A percentile compares a stretch with the other conserved stretches of the same genome.
These are phyloP conservation scores for Aspergillus fumigatiaffinis DNA, from an alignment of 2,329 filamentous ascomycete species.

Conservation along the genomic window DNA sequence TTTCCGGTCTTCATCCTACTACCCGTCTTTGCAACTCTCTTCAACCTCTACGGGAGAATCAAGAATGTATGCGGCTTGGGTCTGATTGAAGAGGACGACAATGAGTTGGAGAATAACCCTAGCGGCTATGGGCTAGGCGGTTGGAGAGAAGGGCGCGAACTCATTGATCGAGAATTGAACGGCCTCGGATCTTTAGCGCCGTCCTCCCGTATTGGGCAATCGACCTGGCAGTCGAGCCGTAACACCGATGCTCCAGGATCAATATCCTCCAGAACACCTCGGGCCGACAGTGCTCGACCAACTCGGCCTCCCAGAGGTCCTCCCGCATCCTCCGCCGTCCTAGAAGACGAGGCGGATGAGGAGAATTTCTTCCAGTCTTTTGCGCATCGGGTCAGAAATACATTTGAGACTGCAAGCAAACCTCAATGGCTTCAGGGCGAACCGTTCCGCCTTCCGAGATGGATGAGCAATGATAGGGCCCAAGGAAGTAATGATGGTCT, in stretches of 20 bases:
- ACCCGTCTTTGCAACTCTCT: conserved; percentile 78
- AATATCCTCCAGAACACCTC: conserved; percentile 32
- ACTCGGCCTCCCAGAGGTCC: conserved; percentile 29
- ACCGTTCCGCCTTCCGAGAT: conserved; percentile 71
- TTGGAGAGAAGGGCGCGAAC: conserved; percentile 86
- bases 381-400: conserved; percentile 83
- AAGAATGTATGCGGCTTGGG: conserved; percentile 76
- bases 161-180: conserved; percentile 82
- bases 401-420: conserved; percentile 75
- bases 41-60: conserved; percentile 82
- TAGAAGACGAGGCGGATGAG: conserved; percentile 62
- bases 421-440: conserved; percentile 79
- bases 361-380: conserved; percentile 82
- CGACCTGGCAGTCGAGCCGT: conserved; percentile 24
- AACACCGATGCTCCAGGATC: conserved; percentile 24
- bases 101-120: conserved; percentile 58
- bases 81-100: conserved; percentile 69
- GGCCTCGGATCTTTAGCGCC: conserved; percentile 51
- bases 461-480: conserved; percentile 64
- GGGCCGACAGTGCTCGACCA: conserved; percentile 25
- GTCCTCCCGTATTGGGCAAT: conserved; percentile 31
- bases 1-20: conserved; percentile 86
- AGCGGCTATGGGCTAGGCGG: conserved; percentile 70
- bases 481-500: conserved; percentile 29
- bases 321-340: conserved; percentile 33